Base-by-base conservation (phyloP, 2,329 filamentous ascomycete species). In the Neofusicoccum parvum region DNA sequence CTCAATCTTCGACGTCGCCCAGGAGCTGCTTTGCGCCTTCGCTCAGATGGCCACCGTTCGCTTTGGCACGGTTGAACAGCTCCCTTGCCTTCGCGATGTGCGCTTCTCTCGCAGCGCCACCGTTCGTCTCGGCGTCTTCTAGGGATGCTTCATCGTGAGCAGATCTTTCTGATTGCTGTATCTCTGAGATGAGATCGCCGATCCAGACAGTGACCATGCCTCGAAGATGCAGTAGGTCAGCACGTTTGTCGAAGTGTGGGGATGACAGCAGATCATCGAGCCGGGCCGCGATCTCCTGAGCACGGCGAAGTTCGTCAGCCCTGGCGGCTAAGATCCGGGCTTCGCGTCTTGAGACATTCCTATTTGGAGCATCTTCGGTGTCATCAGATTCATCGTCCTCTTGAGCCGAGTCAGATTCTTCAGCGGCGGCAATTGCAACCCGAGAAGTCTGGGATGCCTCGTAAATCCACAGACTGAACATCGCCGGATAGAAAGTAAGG, bases 381-480 rank as follows among this genome's bases (percentile, higher is more conserved):
- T 65, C 37, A 20, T 53, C 48, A 34, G 53, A 37, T 2, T 11
- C 37, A 39, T 10, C 7, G 17, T 51, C 54, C 45, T 65, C 45
- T 6, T 34, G 37, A 10, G 9, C 20, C 36, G 45, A 59, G n/a
- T 64, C 62, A 17, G 45, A 34, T 3, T 49, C 20, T 43, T 49
- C 53, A 45, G 36, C 46, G 23, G 46, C 34, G 6, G 64, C 46
- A 11, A 53, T 45, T 27, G 54, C 56, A 14, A 11, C n/a, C 85
- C 85, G 80, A 88, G 88, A 78, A 66, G 73, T 76, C 53, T 86
- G 82, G 72, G 91, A 86, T 1, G 88, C 82, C 67, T 90, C 87
- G 74, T 92, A 94, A 60, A 97, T 85, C 86, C 95, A 94, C 51
- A 92, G 86, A 56, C 88, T 88, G 70, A 94, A 89, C 80, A 96